Evolutionary conservation across 2,329 filamentous ascomycete species (phyloP).

Genomic region (Fusarium musae): DNA sequence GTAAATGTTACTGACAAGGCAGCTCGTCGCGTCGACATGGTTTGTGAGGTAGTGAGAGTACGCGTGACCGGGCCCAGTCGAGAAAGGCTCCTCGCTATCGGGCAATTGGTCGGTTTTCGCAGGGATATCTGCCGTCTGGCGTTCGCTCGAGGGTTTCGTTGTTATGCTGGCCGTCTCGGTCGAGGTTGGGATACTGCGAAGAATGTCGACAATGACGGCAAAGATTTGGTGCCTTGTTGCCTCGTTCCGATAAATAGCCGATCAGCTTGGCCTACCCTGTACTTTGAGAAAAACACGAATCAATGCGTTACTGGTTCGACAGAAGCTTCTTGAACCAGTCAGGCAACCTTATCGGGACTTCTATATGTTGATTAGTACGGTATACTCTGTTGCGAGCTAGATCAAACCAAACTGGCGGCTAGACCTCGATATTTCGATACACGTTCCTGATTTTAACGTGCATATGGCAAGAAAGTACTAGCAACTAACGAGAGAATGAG

Average conservation of each 20-base stretch:
- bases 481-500: too few relatives aligned
- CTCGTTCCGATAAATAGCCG: slow-evolving; percentile 38
- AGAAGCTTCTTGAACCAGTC: not conserved
- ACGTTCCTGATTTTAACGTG: not conserved
- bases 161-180: slow-evolving; percentile 18
- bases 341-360: not conserved
- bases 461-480: not conserved
- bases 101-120: slow-evolving; percentile 35
- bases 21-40: slow-evolving; percentile 57
- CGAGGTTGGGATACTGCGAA: slow-evolving; percentile 29
- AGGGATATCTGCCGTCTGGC: slow-evolving; percentile 26
- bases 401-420: not conserved
- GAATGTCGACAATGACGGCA: slow-evolving; percentile 31
- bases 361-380: fast-evolving
- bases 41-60: slow-evolving; percentile 9
- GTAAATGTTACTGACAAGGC: slow-evolving; percentile 57
- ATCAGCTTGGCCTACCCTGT: not conserved
- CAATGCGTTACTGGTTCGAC: not conserved
- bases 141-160: slow-evolving; percentile 21
- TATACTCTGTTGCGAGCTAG: fast-evolving
- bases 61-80: slow-evolving; percentile 26
- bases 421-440: not conserved
- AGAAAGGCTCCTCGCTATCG: slow-evolving; percentile 26
- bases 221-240: slow-evolving; percentile 38
- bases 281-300: not conserved